Evolutionary conservation across 2,329 filamentous ascomycete species (phyloP).

Genomic region (Fusarium sp.): DNA sequence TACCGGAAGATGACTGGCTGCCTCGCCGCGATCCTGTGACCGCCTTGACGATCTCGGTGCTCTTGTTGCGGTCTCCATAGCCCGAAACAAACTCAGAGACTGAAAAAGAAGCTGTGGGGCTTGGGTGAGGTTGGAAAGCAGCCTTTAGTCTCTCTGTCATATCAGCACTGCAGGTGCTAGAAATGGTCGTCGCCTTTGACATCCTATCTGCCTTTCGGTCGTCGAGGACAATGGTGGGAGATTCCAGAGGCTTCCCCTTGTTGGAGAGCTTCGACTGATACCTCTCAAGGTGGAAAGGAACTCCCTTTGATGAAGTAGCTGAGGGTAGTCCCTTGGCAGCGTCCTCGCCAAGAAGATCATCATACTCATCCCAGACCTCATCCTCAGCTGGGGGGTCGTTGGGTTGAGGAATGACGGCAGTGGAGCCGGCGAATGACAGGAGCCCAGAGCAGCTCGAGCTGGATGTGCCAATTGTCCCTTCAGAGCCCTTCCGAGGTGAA

Average conservation of each 20-base stretch:
- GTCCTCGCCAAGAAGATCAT: slow-evolving; percentile 83
- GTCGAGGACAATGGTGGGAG: slow-evolving; percentile 57
- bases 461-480: slow-evolving; percentile 60
- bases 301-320: slow-evolving; percentile 66
- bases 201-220: slow-evolving; percentile 47
- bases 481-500: slow-evolving; percentile 77
- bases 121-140: slow-evolving; percentile 57
- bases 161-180: slow-evolving; percentile 66
- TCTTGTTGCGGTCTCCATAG: slow-evolving; percentile 38
- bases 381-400: slow-evolving; percentile 78
- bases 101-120: slow-evolving; percentile 58
- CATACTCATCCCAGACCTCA: slow-evolving; percentile 94
- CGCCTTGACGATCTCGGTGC: slow-evolving; percentile 40
- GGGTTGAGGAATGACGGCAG: slow-evolving; percentile 73
- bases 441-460: slow-evolving; percentile 75
- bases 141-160: slow-evolving; percentile 65
- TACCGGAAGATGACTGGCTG: slow-evolving; percentile 48
- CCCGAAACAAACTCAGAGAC: slow-evolving; percentile 54
- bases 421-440: slow-evolving; percentile 70
- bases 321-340: slow-evolving; percentile 59
- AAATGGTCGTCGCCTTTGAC: slow-evolving; percentile 54
- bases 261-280: slow-evolving; percentile 55
- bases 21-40: slow-evolving; percentile 44
- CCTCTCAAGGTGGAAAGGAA: slow-evolving; percentile 67
- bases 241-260: slow-evolving; percentile 57